These are phyloP conservation scores for Coprinellus micaceus DNA, from an alignment of 768 basidiomycete genomes.

Conservation along the genomic window DNA sequence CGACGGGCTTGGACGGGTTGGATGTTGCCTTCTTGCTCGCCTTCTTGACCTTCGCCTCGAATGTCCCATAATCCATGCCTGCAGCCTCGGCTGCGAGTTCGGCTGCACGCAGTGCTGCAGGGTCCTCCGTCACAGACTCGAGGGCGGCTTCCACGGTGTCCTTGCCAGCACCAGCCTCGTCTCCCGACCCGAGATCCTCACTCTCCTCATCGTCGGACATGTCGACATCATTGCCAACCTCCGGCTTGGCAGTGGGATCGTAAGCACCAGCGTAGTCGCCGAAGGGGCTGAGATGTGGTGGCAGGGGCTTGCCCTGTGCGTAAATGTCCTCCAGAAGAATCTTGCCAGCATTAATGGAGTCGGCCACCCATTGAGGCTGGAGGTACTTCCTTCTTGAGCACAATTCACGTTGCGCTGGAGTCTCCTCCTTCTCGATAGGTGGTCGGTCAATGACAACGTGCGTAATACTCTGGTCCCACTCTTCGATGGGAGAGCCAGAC, in stretches of 20 bases:
- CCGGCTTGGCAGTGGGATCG: constrained; percentile 49
- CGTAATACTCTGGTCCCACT: constrained; percentile 80
- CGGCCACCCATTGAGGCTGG: constrained; percentile 97
- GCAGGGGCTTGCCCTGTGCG: constrained; percentile 78
- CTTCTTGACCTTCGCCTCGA: constrained; percentile 72
- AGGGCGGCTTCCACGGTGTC: constrained; percentile 12
- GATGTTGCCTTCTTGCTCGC: constrained; percentile 44
- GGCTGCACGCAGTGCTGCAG: constrained; percentile 72
- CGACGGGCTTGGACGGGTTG: constrained; percentile 25
- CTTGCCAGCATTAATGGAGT: constrained; percentile 87
- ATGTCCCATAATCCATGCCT: constrained; percentile 74
- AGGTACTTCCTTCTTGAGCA: constrained; percentile 76
- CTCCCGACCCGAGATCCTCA: constrained; percentile 17
- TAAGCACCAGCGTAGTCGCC: constrained; percentile 78
- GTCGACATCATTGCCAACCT: constrained; percentile 15
- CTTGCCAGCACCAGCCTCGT: constrained; percentile 12
- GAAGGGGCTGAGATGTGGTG: constrained; percentile 96
- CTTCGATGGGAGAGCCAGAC: constrained; percentile 73
- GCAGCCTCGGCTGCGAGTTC: constrained; percentile 91
- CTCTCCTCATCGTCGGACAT: constrained; percentile 27
- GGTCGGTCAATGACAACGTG: constrained; percentile 96
- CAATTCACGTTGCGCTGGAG: constrained; percentile 55
- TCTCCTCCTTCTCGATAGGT: constrained; percentile 46
- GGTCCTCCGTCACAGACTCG: constrained; percentile 37
- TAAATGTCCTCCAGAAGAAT: constrained; percentile 85